These are phyloP conservation scores for Volvariella volvacea DNA, from an alignment of 1,284 basidiomycete species.

Conservation along the genomic window DNA sequence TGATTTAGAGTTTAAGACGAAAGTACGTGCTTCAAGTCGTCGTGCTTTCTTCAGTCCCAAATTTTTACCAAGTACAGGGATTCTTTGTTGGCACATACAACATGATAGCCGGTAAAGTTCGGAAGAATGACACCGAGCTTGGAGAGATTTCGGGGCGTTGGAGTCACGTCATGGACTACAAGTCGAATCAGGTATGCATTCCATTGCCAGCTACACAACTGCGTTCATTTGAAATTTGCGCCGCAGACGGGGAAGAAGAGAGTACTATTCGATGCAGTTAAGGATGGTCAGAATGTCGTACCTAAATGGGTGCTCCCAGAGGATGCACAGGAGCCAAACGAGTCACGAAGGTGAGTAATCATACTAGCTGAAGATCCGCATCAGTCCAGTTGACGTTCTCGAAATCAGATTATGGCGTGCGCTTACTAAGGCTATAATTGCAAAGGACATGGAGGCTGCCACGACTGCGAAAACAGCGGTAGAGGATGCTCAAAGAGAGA, in stretches of 20 bases:
- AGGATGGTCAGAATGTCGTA: constrained; percentile 65
- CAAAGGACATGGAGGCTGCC: constrained; percentile 91
- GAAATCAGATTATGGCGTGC: constrained; percentile 70
- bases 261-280: constrained; percentile 79
- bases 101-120: constrained; percentile 78
- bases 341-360: constrained; percentile 68
- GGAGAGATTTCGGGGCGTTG: constrained; percentile 91
- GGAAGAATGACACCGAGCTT: constrained; percentile 56
- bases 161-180: constrained; percentile 89
- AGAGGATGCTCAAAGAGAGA: constrained; percentile 88
- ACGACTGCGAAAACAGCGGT: constrained; percentile 87
- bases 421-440: constrained; percentile 82
- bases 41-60: constrained; percentile 1
- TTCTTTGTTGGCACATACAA: constrained; percentile 99
- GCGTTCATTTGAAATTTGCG: not conserved
- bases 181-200: constrained; percentile 51
- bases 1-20: constrained; percentile 97
- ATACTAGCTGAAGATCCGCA: not conserved
- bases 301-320: constrained; percentile 84
- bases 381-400: not conserved
- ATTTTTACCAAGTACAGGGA: constrained; percentile 39
- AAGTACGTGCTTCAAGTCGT: constrained; percentile 40
- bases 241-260: constrained; percentile 63
- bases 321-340: constrained; percentile 84
- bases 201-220: constrained; percentile 1